These are phyloP conservation scores for Aspergillus fructus DNA, from an alignment of 2,329 filamentous ascomycete genomes.

Conservation along the genomic window DNA sequence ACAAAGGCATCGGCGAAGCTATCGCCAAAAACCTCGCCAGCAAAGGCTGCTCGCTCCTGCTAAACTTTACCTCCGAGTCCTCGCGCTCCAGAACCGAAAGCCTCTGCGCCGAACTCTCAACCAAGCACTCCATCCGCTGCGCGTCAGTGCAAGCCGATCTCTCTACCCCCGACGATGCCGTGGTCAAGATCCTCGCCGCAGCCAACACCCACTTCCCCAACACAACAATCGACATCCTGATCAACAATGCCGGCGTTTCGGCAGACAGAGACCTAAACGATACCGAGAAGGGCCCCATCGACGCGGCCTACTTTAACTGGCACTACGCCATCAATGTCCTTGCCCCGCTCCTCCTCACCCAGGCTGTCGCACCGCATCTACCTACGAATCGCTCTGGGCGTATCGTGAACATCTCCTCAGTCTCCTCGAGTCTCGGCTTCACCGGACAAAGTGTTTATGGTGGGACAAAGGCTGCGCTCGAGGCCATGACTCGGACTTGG, in stretches of 20 bases:
- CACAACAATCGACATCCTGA: slow-evolving; percentile 75
- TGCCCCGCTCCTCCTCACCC: slow-evolving; percentile 73
- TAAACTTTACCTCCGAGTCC: slow-evolving; percentile 69
- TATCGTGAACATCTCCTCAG: slow-evolving; percentile 62
- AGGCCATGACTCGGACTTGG: slow-evolving; percentile 70
- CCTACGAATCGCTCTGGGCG: slow-evolving; percentile 66
- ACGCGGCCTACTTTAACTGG: slow-evolving; percentile 64
- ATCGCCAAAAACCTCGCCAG: slow-evolving; percentile 69
- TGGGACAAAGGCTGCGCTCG: slow-evolving; percentile 65
- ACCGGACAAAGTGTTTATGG: slow-evolving; percentile 61
- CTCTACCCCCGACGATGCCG: slow-evolving; percentile 59
- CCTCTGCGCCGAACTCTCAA: slow-evolving; percentile 57
- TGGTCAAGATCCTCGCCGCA: slow-evolving; percentile 55
- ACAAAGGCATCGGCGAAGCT: slow-evolving; percentile 69
- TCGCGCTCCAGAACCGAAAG: slow-evolving; percentile 54
- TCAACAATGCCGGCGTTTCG: slow-evolving; percentile 79
- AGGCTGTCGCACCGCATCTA: slow-evolving; percentile 70
- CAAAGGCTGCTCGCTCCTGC: slow-evolving; percentile 67
- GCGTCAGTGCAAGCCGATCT: slow-evolving; percentile 71
- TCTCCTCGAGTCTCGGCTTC: slow-evolving; percentile 59
- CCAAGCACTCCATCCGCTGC: slow-evolving; percentile 59
- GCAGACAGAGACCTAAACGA: slow-evolving; percentile 60
- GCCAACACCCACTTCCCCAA: slow-evolving; percentile 59
- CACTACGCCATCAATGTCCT: slow-evolving; percentile 80
- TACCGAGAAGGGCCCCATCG: slow-evolving; percentile 59